Evolutionary conservation across 2,329 filamentous ascomycete genomes (phyloP).

Genomic region (Calonectria fujianensis): DNA sequence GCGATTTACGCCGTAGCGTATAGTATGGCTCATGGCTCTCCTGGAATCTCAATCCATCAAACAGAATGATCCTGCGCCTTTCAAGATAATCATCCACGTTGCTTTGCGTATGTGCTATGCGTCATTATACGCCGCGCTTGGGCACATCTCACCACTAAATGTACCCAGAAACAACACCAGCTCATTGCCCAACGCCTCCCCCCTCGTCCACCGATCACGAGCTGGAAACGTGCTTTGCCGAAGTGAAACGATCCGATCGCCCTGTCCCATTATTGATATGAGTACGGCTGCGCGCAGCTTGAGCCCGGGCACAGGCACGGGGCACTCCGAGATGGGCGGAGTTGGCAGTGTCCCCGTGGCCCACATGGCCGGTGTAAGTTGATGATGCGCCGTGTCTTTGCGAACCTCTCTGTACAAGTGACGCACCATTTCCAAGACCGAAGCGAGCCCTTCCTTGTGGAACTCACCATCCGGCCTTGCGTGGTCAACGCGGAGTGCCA

Average conservation of each 20-base stretch:
- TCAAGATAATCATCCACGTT: not conserved
- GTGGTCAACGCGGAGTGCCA: slow-evolving; percentile 39
- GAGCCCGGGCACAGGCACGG: not conserved
- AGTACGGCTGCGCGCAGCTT: not conserved
- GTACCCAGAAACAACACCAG: not conserved
- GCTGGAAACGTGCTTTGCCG: not conserved
- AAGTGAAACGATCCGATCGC: not conserved
- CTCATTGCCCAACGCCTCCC: not conserved
- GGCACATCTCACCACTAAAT: slow-evolving; percentile 3
- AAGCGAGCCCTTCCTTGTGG: not conserved
- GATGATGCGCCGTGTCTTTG: not conserved
- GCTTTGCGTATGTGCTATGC: not conserved
- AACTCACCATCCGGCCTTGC: not conserved
- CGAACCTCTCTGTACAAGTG: not conserved
- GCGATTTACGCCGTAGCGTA: not conserved
- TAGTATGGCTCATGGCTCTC: not conserved
- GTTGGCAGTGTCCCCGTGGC: not conserved
- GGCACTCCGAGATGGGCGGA: slow-evolving; percentile 7
- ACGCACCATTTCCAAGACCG: not conserved
- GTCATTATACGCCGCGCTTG: slow-evolving; percentile 7
- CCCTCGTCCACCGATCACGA: not conserved
- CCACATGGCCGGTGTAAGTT: slow-evolving; percentile 12
- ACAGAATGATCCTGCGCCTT: not conserved
- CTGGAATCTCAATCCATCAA: not conserved
- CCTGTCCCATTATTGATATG: not conserved